Percentiles rank a stretch among this genome's conserved stretches.
Conservation (phyloP, 2,329 filamentous ascomycete species). For the Rhytidhysteron rufulum region DNA sequence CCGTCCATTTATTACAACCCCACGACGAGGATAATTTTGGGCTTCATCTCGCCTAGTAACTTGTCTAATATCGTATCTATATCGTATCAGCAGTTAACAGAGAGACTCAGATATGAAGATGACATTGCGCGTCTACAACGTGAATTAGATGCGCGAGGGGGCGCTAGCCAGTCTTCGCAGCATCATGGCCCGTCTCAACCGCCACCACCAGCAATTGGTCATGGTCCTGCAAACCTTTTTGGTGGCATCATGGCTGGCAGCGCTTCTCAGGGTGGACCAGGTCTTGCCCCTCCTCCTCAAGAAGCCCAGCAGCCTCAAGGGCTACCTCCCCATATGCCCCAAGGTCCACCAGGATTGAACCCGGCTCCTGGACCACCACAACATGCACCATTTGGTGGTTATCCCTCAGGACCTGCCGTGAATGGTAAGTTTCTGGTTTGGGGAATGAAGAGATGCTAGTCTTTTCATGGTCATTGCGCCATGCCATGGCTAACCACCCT, state of each 20-base stretch:
- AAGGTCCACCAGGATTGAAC: conserved; percentile 66
- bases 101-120: conserved; percentile 75
- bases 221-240: conserved; percentile 86
- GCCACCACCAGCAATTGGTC: conserved; percentile 78
- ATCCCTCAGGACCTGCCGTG: conserved; percentile 60
- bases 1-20: too few species aligned
- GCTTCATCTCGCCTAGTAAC: background rate
- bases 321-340: conserved; percentile 61
- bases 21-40: too few species aligned
- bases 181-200: conserved; percentile 78
- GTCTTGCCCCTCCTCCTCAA: conserved; percentile 68
- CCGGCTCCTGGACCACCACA: conserved; percentile 56
- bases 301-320: conserved; percentile 57
- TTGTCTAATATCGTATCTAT: background rate
- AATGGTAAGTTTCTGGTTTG: conserved; percentile 49
- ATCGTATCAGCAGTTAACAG: conserved; percentile 10
- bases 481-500: conserved; percentile 2
- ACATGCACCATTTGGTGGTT: conserved; percentile 68
- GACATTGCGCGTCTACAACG: conserved; percentile 81
- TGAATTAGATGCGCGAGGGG: conserved; percentile 73
- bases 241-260: conserved; percentile 93
- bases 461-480: background rate
- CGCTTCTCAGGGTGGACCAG: conserved; percentile 76
- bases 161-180: conserved; percentile 62
- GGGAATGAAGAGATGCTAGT: background rate